phyloP scores from a whole-genome alignment of 2,329 filamentous ascomycete species.

The Canariomyces notabilis region DNA sequence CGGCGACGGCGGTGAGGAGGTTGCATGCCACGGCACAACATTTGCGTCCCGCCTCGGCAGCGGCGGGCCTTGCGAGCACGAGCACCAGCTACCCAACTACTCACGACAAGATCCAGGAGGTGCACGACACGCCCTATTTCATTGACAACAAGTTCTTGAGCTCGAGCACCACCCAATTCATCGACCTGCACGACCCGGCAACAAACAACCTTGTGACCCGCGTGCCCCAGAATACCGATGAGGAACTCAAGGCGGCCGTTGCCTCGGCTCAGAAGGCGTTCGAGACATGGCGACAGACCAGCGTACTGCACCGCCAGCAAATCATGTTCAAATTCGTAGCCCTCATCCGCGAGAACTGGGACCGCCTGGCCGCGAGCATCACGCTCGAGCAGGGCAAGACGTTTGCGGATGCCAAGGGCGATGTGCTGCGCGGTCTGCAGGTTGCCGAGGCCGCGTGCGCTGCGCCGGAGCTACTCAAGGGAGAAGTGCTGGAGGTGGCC shows the following conservation, averaged over 20 bases:
- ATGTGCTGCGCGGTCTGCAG: slow-evolving; percentile 76
- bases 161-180: slow-evolving; percentile 65
- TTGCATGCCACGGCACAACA: slow-evolving; percentile 55
- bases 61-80: slow-evolving; percentile 44
- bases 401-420: slow-evolving; percentile 74
- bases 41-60: slow-evolving; percentile 47
- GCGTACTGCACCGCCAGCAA: slow-evolving; percentile 69
- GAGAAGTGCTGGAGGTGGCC: slow-evolving; percentile 77
- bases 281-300: slow-evolving; percentile 66
- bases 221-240: slow-evolving; percentile 75
- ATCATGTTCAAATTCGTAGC: slow-evolving; percentile 84
- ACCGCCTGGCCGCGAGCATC: slow-evolving; percentile 77
- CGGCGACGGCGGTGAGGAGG: slow-evolving; percentile 43
- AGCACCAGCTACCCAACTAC: slow-evolving; percentile 61
- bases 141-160: slow-evolving; percentile 72
- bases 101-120: slow-evolving; percentile 64
- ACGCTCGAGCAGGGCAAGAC: slow-evolving; percentile 88
- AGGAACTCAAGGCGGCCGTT: slow-evolving; percentile 69
- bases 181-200: slow-evolving; percentile 75
- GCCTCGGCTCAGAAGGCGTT: slow-evolving; percentile 73
- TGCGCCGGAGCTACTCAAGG: slow-evolving; percentile 76
- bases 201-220: slow-evolving; percentile 82
- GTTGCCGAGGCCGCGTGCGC: slow-evolving; percentile 78
- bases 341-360: slow-evolving; percentile 79
- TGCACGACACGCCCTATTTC: slow-evolving; percentile 73